Percentiles rank a stretch among this genome's conserved stretches.
Evolutionary conservation across 192 early-diverging fungal genomes (phyloP).

Genomic region (Piromyces finnis): DNA sequence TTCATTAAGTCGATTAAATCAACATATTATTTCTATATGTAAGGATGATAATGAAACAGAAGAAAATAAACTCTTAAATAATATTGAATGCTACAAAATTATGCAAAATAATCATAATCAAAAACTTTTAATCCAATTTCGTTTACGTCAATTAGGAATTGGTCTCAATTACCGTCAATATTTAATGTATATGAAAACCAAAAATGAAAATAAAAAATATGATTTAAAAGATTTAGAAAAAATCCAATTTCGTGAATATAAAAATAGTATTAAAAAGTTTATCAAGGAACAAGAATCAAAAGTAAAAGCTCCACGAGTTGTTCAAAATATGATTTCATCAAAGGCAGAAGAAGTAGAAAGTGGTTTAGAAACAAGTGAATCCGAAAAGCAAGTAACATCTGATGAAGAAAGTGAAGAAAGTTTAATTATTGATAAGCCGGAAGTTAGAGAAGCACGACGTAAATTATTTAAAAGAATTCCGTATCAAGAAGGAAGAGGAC

Average conservation of each 20-base stretch:
- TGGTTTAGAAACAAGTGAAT: not conserved
- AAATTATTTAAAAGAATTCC: not conserved
- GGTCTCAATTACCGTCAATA: not conserved
- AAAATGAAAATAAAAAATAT: not conserved
- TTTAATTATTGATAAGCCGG: not conserved
- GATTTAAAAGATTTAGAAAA: not conserved
- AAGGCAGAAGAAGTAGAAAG: not conserved
- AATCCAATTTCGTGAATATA: not conserved
- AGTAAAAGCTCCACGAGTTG: not conserved
- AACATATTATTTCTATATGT: not conserved
- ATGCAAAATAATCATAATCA: not conserved
- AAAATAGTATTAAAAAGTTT: not conserved
- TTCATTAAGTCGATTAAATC: not conserved
- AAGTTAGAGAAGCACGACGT: not conserved
- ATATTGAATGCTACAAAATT: not conserved
- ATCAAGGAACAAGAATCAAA: not conserved
- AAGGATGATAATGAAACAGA: not conserved
- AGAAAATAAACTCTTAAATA: not conserved
- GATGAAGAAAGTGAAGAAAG: not conserved
- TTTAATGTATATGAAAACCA: not conserved
- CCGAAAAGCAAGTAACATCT: not conserved
- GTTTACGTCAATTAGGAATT: not conserved
- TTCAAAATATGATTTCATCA: not conserved
- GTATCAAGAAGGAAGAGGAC: not conserved
- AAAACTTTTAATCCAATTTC: not conserved